phyloP scores from a whole-genome alignment of 495 filamentous ascomycete genomes.

The Lasiosphaeria ovina region DNA sequence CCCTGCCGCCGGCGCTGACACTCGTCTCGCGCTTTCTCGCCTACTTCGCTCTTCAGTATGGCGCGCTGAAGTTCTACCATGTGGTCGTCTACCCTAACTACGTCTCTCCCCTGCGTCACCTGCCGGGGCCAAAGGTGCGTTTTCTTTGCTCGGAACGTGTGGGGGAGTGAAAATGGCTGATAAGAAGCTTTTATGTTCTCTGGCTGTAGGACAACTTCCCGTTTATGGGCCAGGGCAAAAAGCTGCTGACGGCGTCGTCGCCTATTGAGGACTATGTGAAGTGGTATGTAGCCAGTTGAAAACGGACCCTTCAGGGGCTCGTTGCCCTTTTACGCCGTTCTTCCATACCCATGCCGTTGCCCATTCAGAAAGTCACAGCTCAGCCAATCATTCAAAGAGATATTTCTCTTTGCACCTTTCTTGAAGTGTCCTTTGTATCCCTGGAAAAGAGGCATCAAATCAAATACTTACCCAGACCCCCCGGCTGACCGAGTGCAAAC shows the following conservation, averaged over 20 bases:
- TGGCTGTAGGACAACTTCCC: conserved; percentile 16
- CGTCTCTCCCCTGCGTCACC: conserved; percentile 21
- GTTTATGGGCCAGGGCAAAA: conserved; percentile 20
- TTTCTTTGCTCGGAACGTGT: background rate
- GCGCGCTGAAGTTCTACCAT: conserved; percentile 20
- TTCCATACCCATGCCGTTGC: no score
- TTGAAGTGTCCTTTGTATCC: background rate
- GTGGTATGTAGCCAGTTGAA: conserved; percentile 9
- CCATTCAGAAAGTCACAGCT: no score
- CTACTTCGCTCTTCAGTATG: conserved; percentile 16
- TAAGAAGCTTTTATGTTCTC: background rate
- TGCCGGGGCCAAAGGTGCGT: conserved; percentile 24
- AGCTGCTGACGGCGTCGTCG: conserved; percentile 16
- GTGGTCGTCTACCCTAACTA: conserved; percentile 25
- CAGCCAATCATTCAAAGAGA: background rate
- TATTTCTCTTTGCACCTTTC: background rate
- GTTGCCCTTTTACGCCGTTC: background rate
- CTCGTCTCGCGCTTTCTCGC: background rate
- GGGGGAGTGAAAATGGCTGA: background rate
- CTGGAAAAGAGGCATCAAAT: background rate
- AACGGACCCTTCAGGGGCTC: background rate
- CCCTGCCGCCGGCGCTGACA: background rate
- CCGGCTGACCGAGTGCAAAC: background rate
- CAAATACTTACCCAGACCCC: no score
- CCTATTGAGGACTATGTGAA: conserved; percentile 23